Evolutionary conservation across 2,329 filamentous ascomycete genomes (phyloP).

Genomic region (Xylaria sp.): DNA sequence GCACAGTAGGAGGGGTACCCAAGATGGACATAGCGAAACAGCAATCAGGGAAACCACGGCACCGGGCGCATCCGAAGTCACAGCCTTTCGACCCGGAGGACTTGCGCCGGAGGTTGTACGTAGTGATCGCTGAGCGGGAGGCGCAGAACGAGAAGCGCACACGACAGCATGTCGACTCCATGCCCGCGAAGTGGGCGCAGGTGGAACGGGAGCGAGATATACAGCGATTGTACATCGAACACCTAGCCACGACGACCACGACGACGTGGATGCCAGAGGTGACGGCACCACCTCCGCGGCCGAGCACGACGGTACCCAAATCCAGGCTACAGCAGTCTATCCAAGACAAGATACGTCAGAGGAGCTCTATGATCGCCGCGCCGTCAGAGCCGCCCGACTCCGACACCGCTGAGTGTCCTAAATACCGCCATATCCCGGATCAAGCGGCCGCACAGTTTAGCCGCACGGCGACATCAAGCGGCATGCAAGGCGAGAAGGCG

Average conservation of each 20-base stretch:
- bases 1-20: conserved; percentile 16
- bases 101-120: conserved; percentile 56
- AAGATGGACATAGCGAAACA: conserved; percentile 10
- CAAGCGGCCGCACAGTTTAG: conserved; percentile 62
- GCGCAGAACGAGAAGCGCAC: conserved; percentile 46
- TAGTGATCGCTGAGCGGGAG: conserved; percentile 58
- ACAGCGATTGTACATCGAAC: conserved; percentile 20
- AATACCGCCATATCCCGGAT: conserved; percentile 58
- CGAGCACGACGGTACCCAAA: conserved; percentile 11
- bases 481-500: conserved; percentile 42
- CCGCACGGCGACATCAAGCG: conserved; percentile 56
- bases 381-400: not conserved
- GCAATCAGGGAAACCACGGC: conserved; percentile 20
- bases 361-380: conserved; percentile 12
- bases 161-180: conserved; percentile 37
- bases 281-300: not conserved
- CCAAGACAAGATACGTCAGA: conserved; percentile 33
- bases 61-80: conserved; percentile 34
- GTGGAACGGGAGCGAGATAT: conserved; percentile 19
- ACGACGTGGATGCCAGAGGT: conserved; percentile 13
- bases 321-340: conserved; percentile 25
- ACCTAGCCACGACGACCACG: not conserved
- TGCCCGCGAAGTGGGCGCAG: conserved; percentile 25
- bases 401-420: conserved; percentile 3
- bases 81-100: conserved; percentile 61